Conservation (phyloP, 2,329 filamentous ascomycete species). For the Hypoxylon sp. region DNA sequence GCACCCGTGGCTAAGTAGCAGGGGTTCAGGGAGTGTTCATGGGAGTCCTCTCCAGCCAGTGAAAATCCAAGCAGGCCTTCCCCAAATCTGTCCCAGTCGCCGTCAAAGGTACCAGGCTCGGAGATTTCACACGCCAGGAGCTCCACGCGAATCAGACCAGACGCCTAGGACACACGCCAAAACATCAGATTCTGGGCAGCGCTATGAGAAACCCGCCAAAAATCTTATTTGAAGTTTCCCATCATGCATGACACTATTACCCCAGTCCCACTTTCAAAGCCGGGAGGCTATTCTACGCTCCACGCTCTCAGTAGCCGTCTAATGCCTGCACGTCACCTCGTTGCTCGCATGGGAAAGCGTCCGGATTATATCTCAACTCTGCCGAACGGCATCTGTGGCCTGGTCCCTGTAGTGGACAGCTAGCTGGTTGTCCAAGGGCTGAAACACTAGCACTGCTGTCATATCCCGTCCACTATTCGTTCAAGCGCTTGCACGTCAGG, state of each 20-base stretch:
- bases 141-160: constrained; percentile 40
- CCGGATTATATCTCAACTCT: constrained; percentile 44
- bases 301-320: constrained; percentile 26
- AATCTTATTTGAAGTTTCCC: constrained; percentile 38
- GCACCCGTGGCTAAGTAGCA: constrained; percentile 40
- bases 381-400: constrained; percentile 42
- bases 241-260: constrained; percentile 40
- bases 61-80: constrained; percentile 46
- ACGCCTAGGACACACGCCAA: constrained; percentile 32
- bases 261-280: constrained; percentile 29
- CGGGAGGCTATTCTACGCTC: constrained; percentile 39
- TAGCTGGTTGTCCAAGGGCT: constrained; percentile 26
- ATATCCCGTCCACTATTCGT: constrained; percentile 30
- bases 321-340: constrained; percentile 38
- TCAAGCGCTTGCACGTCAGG: constrained; percentile 17
- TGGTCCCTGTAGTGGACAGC: constrained; percentile 30
- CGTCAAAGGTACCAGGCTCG: constrained; percentile 39
- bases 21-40: constrained; percentile 42
- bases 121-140: constrained; percentile 41
- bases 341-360: constrained; percentile 36
- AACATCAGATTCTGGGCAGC: constrained; percentile 26
- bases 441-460: constrained; percentile 39
- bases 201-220: constrained; percentile 24
- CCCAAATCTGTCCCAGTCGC: constrained; percentile 49
- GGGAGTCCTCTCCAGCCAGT: constrained; percentile 48